A percentile compares a stretch with the other conserved stretches of the same genome.
phyloP scores from a whole-genome alignment of 2,329 filamentous ascomycete species.

The Fonsecaea pedrosoi region DNA sequence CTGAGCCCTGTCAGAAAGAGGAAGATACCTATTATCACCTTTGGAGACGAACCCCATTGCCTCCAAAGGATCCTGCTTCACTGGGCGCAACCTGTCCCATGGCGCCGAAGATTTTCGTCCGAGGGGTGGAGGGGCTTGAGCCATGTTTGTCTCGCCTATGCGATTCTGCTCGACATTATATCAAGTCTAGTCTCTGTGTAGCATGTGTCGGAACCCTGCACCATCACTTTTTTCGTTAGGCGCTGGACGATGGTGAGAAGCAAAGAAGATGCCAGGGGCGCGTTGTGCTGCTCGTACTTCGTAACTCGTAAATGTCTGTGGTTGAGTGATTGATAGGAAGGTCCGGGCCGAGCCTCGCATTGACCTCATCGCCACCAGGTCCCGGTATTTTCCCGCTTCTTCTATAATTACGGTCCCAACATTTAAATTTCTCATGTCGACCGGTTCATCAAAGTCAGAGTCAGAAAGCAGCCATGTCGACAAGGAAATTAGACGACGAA shows the following conservation, averaged over 20 bases:
- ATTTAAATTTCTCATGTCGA: constrained; percentile 7
- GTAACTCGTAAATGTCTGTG: background rate
- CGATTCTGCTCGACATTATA: background rate
- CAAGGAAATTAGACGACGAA: background rate
- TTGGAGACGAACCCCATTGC: constrained; percentile 86
- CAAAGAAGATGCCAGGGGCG: background rate
- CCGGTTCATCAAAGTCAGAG: constrained; percentile 21
- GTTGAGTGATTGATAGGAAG: background rate
- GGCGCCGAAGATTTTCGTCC: constrained; percentile 38
- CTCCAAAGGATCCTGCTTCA: constrained; percentile 77
- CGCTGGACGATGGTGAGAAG: background rate
- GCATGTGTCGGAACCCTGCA: background rate
- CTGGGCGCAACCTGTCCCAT: constrained; percentile 75
- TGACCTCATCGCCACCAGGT: background rate
- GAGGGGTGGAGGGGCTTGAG: constrained; percentile 26
- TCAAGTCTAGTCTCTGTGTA: background rate
- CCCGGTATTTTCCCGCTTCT: background rate
- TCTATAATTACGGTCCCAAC: background rate
- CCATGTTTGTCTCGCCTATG: constrained; percentile 20
- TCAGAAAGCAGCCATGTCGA: background rate
- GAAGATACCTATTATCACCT: constrained; percentile 77
- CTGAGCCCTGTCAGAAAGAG: background rate
- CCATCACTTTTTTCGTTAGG: background rate
- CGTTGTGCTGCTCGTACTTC: background rate
- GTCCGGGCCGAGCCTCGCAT: constrained; percentile 4